Evolutionary conservation across 1,284 basidiomycete genomes (phyloP).

Genomic region (Ustilago nuda): DNA sequence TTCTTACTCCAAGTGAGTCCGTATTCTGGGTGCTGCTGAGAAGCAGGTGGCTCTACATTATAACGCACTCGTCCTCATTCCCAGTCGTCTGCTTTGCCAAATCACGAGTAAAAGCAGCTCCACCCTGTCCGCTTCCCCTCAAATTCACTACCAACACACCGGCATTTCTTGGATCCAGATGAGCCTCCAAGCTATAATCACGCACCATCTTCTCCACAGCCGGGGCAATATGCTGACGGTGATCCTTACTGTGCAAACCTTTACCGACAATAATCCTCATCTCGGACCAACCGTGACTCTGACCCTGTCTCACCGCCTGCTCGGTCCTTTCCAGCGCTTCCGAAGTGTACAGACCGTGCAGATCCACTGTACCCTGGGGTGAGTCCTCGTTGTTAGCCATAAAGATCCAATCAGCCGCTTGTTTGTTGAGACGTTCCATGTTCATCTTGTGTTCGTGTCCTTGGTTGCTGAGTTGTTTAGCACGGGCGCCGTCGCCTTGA

Average conservation of each 20-base stretch:
- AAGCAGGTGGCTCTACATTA: constrained; percentile 24
- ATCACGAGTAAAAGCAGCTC: constrained; percentile 59
- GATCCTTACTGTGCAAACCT: constrained; percentile 84
- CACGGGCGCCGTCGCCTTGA: constrained; percentile 79
- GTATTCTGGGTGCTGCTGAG: no score
- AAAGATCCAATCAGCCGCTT: constrained; percentile 92
- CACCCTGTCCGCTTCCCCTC: constrained; percentile 70
- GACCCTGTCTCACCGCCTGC: constrained; percentile 77
- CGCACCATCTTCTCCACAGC: constrained; percentile 89
- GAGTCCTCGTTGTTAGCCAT: constrained; percentile 67
- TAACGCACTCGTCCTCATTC: constrained; percentile 57
- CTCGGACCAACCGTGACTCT: constrained; percentile 76
- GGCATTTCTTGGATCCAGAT: constrained; percentile 82
- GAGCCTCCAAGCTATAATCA: constrained; percentile 81
- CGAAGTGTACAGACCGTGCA: constrained; percentile 92
- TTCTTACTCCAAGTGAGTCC: no score
- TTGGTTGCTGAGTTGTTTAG: constrained; percentile 84
- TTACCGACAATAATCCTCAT: constrained; percentile 87
- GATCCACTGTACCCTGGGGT: constrained; percentile 71
- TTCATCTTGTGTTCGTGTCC: constrained; percentile 83
- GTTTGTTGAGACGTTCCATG: constrained; percentile 83
- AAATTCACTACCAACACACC: constrained; percentile 89
- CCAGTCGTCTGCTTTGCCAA: constrained; percentile 62
- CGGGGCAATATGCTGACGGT: constrained; percentile 89
- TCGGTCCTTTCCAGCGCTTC: constrained; percentile 73